These are phyloP conservation scores for Corrigiola litoralis DNA, from an alignment of 179 eudicot species.

Conservation along the genomic window DNA sequence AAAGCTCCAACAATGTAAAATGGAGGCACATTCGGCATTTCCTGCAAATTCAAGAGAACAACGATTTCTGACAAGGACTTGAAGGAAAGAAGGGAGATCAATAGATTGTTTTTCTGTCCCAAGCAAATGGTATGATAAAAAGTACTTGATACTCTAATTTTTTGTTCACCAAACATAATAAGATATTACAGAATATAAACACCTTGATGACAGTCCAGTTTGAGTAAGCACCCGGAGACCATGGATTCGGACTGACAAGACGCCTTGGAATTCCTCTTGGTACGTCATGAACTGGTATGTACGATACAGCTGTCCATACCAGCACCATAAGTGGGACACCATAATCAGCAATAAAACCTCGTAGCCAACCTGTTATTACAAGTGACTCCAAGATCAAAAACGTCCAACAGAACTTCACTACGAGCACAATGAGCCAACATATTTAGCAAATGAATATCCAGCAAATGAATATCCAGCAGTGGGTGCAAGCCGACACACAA, in stretches of 20 bases:
- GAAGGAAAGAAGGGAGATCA: slow-evolving; percentile 3
- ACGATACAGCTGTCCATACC: slow-evolving; percentile 92
- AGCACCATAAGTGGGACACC: slow-evolving; percentile 98
- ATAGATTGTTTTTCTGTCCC: neutral
- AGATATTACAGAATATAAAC: neutral
- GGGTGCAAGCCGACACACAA: neutral
- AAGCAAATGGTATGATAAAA: neutral
- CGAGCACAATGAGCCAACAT: neutral
- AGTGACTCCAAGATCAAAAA: neutral
- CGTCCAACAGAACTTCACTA: neutral
- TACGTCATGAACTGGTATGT: slow-evolving; percentile 70
- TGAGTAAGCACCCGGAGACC: slow-evolving; percentile 95
- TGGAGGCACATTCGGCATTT: slow-evolving; percentile 80
- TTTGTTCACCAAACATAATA: neutral
- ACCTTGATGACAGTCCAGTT: slow-evolving; percentile 98
- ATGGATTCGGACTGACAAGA: slow-evolving; percentile 94
- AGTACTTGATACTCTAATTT: neutral
- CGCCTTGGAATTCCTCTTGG: slow-evolving; percentile 90
- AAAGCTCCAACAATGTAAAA: slow-evolving; percentile 85
- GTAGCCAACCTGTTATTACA: slow-evolving; percentile 60
- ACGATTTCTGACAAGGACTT: neutral
- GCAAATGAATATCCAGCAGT: neutral
- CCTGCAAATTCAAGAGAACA: slow-evolving; percentile 37
- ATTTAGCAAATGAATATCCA: neutral
- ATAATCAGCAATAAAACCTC: slow-evolving; percentile 91